These are phyloP conservation scores for Cucurbitaria berberidis DNA, from an alignment of 2,329 filamentous ascomycete species.

Conservation along the genomic window DNA sequence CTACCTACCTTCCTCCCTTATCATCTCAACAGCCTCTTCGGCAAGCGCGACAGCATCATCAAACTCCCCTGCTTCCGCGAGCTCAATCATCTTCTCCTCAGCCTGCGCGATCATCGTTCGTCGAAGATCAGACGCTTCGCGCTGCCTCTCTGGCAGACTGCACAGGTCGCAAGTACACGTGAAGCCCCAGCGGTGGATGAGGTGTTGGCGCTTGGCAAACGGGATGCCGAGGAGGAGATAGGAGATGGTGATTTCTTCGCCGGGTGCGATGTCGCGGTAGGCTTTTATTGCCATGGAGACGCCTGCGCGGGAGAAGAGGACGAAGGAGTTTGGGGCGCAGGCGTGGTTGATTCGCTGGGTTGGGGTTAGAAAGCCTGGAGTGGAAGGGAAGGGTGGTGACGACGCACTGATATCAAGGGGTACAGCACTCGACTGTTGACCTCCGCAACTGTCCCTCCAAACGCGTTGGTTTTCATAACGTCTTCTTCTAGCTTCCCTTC, in stretches of 20 bases:
- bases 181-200: slow-evolving; percentile 31
- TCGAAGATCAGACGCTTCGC: slow-evolving; percentile 21
- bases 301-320: slow-evolving; percentile 30
- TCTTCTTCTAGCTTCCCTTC: slow-evolving; percentile 17
- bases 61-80: slow-evolving; percentile 5
- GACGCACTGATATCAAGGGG: slow-evolving; percentile 23
- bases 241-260: slow-evolving; percentile 33
- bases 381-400: neutral
- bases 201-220: slow-evolving; percentile 4
- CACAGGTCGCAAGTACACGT: slow-evolving; percentile 32
- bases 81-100: slow-evolving; percentile 10
- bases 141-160: neutral
- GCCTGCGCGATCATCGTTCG: slow-evolving; percentile 15
- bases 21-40: slow-evolving; percentile 18
- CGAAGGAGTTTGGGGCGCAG: slow-evolving; percentile 31
- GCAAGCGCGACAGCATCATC: slow-evolving; percentile 15
- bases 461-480: slow-evolving; percentile 33
- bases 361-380: neutral
- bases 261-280: slow-evolving; percentile 25
- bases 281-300: slow-evolving; percentile 31
- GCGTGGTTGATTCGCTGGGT: slow-evolving; percentile 31
- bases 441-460: slow-evolving; percentile 24
- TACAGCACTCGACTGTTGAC: slow-evolving; percentile 20
- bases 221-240: slow-evolving; percentile 28
- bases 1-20: slow-evolving; percentile 16